phyloP scores from a whole-genome alignment of 2,329 filamentous ascomycete species.

The Dactylellina parvicollis region DNA sequence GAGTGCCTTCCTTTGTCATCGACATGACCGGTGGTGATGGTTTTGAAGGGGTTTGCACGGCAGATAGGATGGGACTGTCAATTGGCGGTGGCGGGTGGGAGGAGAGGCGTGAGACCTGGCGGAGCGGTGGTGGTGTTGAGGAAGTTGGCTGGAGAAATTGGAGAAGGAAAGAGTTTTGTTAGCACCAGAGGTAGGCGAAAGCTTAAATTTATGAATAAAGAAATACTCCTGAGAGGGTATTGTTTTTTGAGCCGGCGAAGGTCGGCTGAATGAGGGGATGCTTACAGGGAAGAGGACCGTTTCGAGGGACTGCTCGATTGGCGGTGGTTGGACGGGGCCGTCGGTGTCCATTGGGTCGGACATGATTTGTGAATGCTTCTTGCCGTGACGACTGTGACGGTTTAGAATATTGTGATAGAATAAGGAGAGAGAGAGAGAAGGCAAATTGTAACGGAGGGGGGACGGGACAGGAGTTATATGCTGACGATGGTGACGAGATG shows the following conservation, averaged over 20 bases:
- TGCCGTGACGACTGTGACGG: not conserved
- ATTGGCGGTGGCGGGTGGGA: slow-evolving; percentile 46
- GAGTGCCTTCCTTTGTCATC: slow-evolving; percentile 40
- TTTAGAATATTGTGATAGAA: not conserved
- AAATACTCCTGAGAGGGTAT: not conserved
- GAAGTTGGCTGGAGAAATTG: slow-evolving; percentile 5
- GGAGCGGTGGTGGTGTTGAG: slow-evolving; percentile 27
- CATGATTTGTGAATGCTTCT: slow-evolving; percentile 1
- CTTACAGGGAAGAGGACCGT: slow-evolving; percentile 42
- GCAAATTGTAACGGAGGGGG: not conserved
- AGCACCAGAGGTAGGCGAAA: not conserved
- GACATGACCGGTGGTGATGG: slow-evolving; percentile 42
- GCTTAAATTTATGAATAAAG: not conserved
- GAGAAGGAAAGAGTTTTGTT: slow-evolving; percentile 1
- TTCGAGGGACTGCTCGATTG: slow-evolving; percentile 43
- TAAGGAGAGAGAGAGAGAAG: not conserved
- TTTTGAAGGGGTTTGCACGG: slow-evolving; percentile 44
- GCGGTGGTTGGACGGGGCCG: not conserved
- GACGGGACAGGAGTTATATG: not conserved
- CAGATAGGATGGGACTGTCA: slow-evolving; percentile 44
- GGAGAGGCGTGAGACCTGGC: slow-evolving; percentile 41
- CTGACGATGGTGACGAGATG: not conserved
- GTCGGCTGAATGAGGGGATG: not conserved
- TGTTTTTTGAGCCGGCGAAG: not conserved
- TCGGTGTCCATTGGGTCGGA: slow-evolving; percentile 51